Evolutionary conservation across 225 moss, liverwort and hornwort species (phyloP).

Genomic region (Polytrichum formosum): DNA sequence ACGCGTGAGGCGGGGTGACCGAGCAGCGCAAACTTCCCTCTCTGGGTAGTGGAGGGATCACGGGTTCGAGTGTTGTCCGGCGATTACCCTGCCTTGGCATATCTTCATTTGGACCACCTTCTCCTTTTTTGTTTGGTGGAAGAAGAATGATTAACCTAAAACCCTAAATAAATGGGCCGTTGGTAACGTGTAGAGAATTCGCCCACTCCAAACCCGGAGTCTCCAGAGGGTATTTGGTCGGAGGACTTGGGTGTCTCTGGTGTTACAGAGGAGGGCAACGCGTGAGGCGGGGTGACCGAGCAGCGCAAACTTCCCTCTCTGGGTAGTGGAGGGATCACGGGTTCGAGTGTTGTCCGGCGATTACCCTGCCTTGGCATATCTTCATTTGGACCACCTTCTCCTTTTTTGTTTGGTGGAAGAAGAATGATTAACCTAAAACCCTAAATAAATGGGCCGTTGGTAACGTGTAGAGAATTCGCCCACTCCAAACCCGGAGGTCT

Average conservation of each 20-base stretch:
- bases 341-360: slow-evolving; percentile 24
- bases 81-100: slow-evolving; percentile 14
- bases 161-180: no score
- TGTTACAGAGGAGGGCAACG: slow-evolving; percentile 21
- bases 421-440: no score
- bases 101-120: not conserved
- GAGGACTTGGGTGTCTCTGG: not conserved
- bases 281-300: slow-evolving; percentile 32
- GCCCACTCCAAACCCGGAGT: slow-evolving; percentile 31
- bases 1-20: slow-evolving; percentile 33
- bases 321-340: slow-evolving; percentile 33
- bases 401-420: not conserved
- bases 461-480: slow-evolving; percentile 2
- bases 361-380: slow-evolving; percentile 2
- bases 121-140: not conserved
- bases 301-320: slow-evolving; percentile 9
- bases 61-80: slow-evolving; percentile 21
- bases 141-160: no score
- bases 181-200: not conserved
- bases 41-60: slow-evolving; percentile 33
- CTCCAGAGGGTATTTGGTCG: not conserved
- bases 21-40: slow-evolving; percentile 1
- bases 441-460: slow-evolving; percentile 20
- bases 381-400: not conserved
- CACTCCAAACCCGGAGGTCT: slow-evolving; percentile 28